Percentiles rank a stretch among this genome's conserved stretches.
Conservation (phyloP, 1,284 basidiomycete genomes). For the Schizophyllum commune region DNA sequence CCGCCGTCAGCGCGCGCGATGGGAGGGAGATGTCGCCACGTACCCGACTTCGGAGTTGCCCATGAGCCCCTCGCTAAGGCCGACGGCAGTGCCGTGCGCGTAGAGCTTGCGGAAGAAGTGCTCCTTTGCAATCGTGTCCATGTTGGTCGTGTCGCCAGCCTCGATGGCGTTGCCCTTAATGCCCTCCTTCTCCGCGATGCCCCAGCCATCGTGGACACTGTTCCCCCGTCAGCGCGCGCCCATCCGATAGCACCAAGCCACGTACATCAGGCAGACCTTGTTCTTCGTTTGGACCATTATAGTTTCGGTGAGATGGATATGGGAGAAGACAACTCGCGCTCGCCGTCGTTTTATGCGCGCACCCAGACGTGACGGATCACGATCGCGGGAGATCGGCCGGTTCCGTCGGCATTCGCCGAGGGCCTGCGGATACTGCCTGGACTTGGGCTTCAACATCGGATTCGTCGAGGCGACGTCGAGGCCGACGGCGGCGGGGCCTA, state of each 20-base stretch:
- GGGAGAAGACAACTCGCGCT: neutral
- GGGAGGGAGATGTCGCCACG: slow-evolving; percentile 18
- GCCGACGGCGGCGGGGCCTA: neutral
- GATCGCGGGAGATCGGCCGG: neutral
- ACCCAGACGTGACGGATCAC: neutral
- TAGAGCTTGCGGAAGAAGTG: slow-evolving; percentile 66
- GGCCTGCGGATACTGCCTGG: neutral
- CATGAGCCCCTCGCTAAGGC: slow-evolving; percentile 87
- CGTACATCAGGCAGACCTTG: slow-evolving; percentile 86
- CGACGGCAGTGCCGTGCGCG: slow-evolving; percentile 83
- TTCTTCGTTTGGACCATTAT: slow-evolving; percentile 50
- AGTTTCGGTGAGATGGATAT: slow-evolving; percentile 1
- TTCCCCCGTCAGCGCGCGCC: neutral
- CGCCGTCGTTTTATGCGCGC: neutral
- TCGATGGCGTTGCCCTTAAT: slow-evolving; percentile 83
- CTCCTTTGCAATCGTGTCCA: slow-evolving; percentile 80
- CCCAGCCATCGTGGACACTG: slow-evolving; percentile 94
- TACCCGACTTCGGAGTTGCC: slow-evolving; percentile 94
- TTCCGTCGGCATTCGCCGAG: neutral
- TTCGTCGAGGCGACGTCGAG: neutral
- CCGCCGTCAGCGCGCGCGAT: neutral
- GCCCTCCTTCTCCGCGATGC: slow-evolving; percentile 57
- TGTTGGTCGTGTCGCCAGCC: slow-evolving; percentile 75
- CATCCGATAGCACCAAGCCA: neutral
- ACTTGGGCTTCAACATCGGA: neutral